Percentiles rank a stretch among this genome's conserved stretches.
These are phyloP conservation scores for Castanea mollissima DNA, from an alignment of 306 rosid species.

Conservation along the genomic window DNA sequence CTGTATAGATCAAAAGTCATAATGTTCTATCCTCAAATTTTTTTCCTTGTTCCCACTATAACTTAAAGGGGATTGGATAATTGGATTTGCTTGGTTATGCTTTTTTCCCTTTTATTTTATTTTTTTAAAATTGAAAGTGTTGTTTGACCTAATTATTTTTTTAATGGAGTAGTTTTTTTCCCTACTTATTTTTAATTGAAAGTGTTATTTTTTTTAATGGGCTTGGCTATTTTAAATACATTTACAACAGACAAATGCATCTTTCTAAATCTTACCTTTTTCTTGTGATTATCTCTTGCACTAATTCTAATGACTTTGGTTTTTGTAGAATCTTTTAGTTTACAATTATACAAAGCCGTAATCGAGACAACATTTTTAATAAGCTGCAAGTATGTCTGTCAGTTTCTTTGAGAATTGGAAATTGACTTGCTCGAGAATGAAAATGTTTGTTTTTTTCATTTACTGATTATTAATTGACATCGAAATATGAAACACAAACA, in stretches of 20 bases:
- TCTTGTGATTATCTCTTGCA: conserved; percentile 22
- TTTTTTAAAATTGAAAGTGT: background rate
- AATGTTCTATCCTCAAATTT: too few relatives aligned
- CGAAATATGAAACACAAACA: conserved; percentile 20
- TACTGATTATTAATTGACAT: conserved; percentile 12
- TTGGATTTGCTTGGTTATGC: background rate
- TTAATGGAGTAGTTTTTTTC: background rate
- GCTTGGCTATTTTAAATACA: background rate
- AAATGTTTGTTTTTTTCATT: conserved; percentile 13
- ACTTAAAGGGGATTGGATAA: background rate
- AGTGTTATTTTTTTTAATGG: background rate
- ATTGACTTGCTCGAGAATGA: conserved; percentile 31
- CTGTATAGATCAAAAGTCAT: too few relatives aligned
- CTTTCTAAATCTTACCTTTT: conserved; percentile 28
- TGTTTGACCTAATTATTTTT: conserved; percentile 14
- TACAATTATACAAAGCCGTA: conserved; percentile 26
- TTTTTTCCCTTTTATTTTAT: background rate
- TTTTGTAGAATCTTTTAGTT: conserved; percentile 44
- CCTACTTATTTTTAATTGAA: background rate
- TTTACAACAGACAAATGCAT: conserved; percentile 31
- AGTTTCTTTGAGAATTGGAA: conserved; percentile 34
- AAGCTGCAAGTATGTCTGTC: conserved; percentile 74
- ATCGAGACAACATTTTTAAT: conserved; percentile 20
- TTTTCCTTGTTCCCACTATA: background rate
- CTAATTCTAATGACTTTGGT: conserved; percentile 22